Conservation (phyloP, 306 rosid genomes). For the Senna siamea region DNA sequence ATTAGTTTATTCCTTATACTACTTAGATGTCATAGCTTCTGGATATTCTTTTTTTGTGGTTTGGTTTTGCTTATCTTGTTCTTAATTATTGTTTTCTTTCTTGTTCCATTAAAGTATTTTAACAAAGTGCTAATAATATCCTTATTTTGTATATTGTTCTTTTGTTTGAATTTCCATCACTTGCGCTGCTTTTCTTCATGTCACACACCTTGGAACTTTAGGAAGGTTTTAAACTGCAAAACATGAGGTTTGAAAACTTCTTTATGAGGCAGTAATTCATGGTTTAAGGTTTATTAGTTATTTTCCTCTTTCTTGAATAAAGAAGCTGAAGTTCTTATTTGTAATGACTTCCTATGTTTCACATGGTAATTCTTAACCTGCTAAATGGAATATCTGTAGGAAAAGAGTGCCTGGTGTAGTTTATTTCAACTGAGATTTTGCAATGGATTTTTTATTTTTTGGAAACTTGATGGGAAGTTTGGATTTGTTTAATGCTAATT, state of each 20-base stretch:
- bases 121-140: not conserved
- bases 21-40: not conserved
- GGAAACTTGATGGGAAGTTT: not conserved
- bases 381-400: not conserved
- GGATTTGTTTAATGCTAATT: not conserved
- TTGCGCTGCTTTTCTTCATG: constrained; percentile 10
- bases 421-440: not conserved
- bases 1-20: not conserved
- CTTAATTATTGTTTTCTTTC: constrained; percentile 1
- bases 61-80: not conserved
- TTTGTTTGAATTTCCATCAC: constrained; percentile 2
- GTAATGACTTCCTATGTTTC: not conserved
- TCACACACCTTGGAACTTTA: constrained; percentile 17
- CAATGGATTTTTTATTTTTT: too few species aligned
- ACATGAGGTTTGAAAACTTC: not conserved
- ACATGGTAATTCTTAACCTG: not conserved
- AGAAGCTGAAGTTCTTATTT: not conserved
- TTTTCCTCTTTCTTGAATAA: not conserved
- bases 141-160: not conserved
- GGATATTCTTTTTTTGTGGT: not conserved
- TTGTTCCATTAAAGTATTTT: constrained; percentile 1
- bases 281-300: not conserved
- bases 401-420: not conserved
- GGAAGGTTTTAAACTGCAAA: constrained; percentile 8
- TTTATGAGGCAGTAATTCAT: not conserved